Base-by-base conservation (phyloP, 352 stramenopile genomes). In the Pythium plurisporium region DNA sequence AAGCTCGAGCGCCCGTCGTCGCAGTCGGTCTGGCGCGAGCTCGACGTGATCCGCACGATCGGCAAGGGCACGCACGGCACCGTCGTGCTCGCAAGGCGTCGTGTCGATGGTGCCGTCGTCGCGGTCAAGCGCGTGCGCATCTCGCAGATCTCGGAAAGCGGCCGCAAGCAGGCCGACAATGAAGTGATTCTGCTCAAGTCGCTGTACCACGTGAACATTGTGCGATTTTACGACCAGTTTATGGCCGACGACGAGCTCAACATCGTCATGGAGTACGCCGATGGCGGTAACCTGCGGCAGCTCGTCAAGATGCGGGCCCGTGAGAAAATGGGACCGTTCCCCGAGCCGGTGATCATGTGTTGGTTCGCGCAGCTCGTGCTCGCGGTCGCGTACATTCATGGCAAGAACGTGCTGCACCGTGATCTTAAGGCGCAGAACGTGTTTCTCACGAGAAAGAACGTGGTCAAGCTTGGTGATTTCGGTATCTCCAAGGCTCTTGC, bases 201-300 rank as follows among this genome's bases (percentile, higher is more conserved):
- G 55, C 70, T 95, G 29, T 92, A 92, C 68, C 86, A 95, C 64
- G 82, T 94, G 25, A 95, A 95, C 53, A 94, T 96, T 59, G 83
- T 96, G 51, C 82, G 82, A 30, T 96, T 93, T 49, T 93, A 94
- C 73, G 86, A 96, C 64, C 82, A 90, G 46, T 96, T 96, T 53
- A 71, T 91, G 65, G 73, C 73, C 17, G 79, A 93, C 45, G 82
- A 94, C 62, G 84, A 94, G 53, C 71, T 96, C 23, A 93, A 96
- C 44, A 96, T 96, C 41, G 79, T 95, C 40, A 95, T 96, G 85
- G 86, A 95, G 53, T 94, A 92, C 53, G 72, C 84, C 23, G 82
- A 93, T 40, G 82, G 82, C 40, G 86, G 86, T 27, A 94, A 94
- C 59, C 58, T 96, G 46, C 75, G 84, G 23, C 81, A 94, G 68